Conservation (phyloP, 129 eudicot genomes). For the carrot (Daucus carota) region DH1_v3.0 NC_030385.2:31710001-31710500, state of each 20-base stretch:
- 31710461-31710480: background rate
- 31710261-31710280: constrained; percentile 9
- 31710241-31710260: background rate
- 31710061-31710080: background rate
- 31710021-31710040: background rate
- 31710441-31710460: constrained; percentile 25
- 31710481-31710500: background rate
- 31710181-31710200: background rate
- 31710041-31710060: background rate
- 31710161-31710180: background rate
- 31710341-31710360: constrained; percentile 29
- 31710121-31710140: background rate
- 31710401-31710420: constrained; percentile 31
- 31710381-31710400: constrained; percentile 31
- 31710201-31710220: background rate
- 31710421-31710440: constrained; percentile 35
- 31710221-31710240: background rate
- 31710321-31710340: constrained; percentile 35
- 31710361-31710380: constrained; percentile 39
- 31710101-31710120: background rate
- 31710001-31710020: background rate
- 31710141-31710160: background rate
- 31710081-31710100: background rate
- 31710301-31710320: constrained; percentile 31
- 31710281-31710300: constrained; percentile 29